Base-by-base conservation (phyloP, 352 stramenopile genomes). In the Phytopythium oedochilum region DNA sequence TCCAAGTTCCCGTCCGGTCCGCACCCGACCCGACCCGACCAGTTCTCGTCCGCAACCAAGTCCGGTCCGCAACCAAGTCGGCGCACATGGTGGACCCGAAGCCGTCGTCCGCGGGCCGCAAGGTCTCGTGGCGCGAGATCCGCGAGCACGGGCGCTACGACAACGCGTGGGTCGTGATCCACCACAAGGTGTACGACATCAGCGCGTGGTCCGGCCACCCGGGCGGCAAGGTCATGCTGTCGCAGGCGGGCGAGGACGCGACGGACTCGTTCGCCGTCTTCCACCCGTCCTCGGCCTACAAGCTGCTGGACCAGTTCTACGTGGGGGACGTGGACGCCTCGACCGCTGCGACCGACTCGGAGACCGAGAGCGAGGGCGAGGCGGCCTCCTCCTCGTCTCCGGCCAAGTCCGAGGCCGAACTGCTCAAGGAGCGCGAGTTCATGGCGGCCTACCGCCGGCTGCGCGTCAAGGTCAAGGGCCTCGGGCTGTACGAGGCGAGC, bases 261-360 rank as follows among this genome's bases (percentile, higher is more conserved):
- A 99, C 97, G 5, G 97, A 99, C 69, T 97, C 98, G 31, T 99
- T 99, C 70, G 94, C 95, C 15, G 95, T 97, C 42, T 99, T 99
- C 68, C 97, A 99, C 71, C 94, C 96, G 17, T 74, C 88, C 15
- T 92, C 85, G 54, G 97, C 96, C 18, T 93, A 96, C 66, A 92
- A 92, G 59, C 70, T 97, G 51, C 83, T 99, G 56, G 96, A 99
- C 62, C 86, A 97, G 53, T 99, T 98, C 65, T 97, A 97, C 81
- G 98, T 99, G 56, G 97, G 97, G 26, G 93, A 98, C 35, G 73
- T 98, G 15, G 96, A 98, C 55, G 76, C 89, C 59, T 71, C 59
- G 52, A 83, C 77, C 36, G 61, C 62, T n/a, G 42, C 44, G 53
- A 68, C 25, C 49, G 47, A 53, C 5, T 53, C 47, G 11, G 47